Base-by-base conservation (phyloP, 805 yeast genomes). In the Candida patagonica region DNA sequence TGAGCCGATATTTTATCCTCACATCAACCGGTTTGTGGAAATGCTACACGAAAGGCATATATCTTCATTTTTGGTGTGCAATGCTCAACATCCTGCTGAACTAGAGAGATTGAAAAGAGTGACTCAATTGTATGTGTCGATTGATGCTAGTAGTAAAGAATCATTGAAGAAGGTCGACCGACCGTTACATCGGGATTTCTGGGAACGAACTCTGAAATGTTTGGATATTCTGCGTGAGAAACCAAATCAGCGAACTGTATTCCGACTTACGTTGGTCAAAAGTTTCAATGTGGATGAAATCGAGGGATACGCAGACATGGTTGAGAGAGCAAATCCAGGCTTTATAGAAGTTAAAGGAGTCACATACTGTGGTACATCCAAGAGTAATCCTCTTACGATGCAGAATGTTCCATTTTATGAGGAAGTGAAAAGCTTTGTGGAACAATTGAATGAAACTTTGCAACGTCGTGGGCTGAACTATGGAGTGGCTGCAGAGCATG, bases 321-420 rank as follows among this genome's bases (percentile, higher is more conserved):
- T 88, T 15, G 80, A 71, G 43, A 70, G 77, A 41, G 96, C 87
- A 2, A 63, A 66, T 44, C 96, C 96, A 2, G 79, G 94, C 31
- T 83, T 87, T 51, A 81, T 87, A 43, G 96, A 87, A 60, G 80
- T 87, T 44, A 87, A 87, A 61, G 96, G 96, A 41, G 96, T 95
- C 9, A 87, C 96, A 0, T 87, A 84, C 63, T 86, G 96, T 66
- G 96, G 96, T 0, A 80, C 94, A 0, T 81, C 95, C 34, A 82
- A 84, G 57, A 88, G 92, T 25, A 85, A 87, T 54, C 88, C 95
- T 35, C 67, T 87, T 49, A 86, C 96, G 2, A 87, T 87, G 96
- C 89, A 87, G 57, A 87, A 87, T 55, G 92, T 88, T 42, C 96
- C 96, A 33, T 87, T 83, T 55, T 87, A 87, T 56, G 94, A 85